A percentile compares a stretch with the other conserved stretches of the same genome.
phyloP scores from a whole-genome alignment of 1,284 basidiomycete genomes.

The Cutaneotrichosporon dermatis region DNA sequence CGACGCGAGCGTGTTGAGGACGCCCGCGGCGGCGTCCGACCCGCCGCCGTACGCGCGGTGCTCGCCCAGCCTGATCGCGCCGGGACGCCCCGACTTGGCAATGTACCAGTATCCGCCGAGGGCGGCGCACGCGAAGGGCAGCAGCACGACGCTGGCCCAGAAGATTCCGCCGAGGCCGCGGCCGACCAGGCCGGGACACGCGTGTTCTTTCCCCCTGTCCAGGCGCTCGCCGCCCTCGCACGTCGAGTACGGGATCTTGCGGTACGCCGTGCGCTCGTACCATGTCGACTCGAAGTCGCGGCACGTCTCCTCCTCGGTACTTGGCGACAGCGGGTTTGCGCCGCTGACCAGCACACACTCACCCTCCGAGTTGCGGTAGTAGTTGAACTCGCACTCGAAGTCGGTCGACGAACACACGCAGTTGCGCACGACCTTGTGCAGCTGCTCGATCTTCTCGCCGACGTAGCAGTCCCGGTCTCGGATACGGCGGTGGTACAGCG shows the following conservation, averaged over 20 bases:
- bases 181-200: slow-evolving; percentile 66
- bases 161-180: slow-evolving; percentile 65
- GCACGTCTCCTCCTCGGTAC: slow-evolving; percentile 59
- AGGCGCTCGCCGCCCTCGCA: slow-evolving; percentile 71
- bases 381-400: slow-evolving; percentile 96
- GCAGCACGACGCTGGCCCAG: slow-evolving; percentile 67
- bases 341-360: slow-evolving; percentile 72
- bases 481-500: slow-evolving; percentile 76
- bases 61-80: slow-evolving; percentile 64
- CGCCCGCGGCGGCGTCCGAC: slow-evolving; percentile 42
- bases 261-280: slow-evolving; percentile 86
- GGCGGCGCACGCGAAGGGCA: slow-evolving; percentile 69
- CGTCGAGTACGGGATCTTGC: slow-evolving; percentile 77
- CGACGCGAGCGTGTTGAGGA: slow-evolving; percentile 67
- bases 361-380: slow-evolving; percentile 62
- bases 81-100: slow-evolving; percentile 58
- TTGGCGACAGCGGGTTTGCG: slow-evolving; percentile 52
- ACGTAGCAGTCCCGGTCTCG: slow-evolving; percentile 78
- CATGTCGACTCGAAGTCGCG: slow-evolving; percentile 64
- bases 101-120: slow-evolving; percentile 76
- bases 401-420: slow-evolving; percentile 70
- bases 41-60: slow-evolving; percentile 51
- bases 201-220: slow-evolving; percentile 66
- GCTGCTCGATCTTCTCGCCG: slow-evolving; percentile 57
- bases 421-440: slow-evolving; percentile 58